Evolutionary conservation across 768 basidiomycete species (phyloP).

Genomic region (Sarcomyxa edulis): DNA sequence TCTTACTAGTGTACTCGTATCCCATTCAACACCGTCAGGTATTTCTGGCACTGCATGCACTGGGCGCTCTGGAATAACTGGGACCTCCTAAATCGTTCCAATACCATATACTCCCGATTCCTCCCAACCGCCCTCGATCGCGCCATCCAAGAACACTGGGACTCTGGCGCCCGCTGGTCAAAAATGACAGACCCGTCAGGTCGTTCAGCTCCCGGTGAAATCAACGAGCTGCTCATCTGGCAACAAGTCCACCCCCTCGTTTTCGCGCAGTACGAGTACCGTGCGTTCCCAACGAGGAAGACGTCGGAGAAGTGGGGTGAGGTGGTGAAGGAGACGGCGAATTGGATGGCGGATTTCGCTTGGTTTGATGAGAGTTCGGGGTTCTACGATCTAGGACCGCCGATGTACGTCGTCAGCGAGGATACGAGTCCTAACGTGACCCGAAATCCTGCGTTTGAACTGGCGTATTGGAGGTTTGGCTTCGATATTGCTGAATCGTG

Average conservation of each 20-base stretch:
- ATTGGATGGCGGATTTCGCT: slow-evolving; percentile 57
- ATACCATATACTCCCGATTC: slow-evolving; percentile 40
- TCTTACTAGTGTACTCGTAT: not conserved
- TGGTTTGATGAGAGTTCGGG: slow-evolving; percentile 43
- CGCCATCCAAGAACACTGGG: slow-evolving; percentile 47
- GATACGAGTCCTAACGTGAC: slow-evolving; percentile 52
- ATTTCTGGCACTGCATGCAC: slow-evolving; percentile 55
- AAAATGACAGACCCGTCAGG: slow-evolving; percentile 62
- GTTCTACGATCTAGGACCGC: slow-evolving; percentile 53
- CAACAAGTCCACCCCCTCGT: slow-evolving; percentile 56
- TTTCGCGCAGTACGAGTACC: slow-evolving; percentile 55
- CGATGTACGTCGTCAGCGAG: slow-evolving; percentile 51
- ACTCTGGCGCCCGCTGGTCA: slow-evolving; percentile 53
- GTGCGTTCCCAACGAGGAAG: slow-evolving; percentile 30
- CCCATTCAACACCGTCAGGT: slow-evolving; percentile 13
- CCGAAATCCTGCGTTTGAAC: slow-evolving; percentile 51
- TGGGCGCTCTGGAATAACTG: slow-evolving; percentile 61
- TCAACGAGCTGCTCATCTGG: slow-evolving; percentile 62
- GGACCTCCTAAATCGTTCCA: slow-evolving; percentile 45
- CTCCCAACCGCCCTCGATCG: slow-evolving; percentile 38
- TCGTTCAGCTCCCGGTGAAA: slow-evolving; percentile 52
- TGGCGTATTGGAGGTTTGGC: slow-evolving; percentile 53
- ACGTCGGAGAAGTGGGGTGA: slow-evolving; percentile 46
- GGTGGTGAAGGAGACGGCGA: slow-evolving; percentile 46
- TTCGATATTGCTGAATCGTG: slow-evolving; percentile 43